Evolutionary conservation across 1,284 basidiomycete genomes (phyloP).

Genomic region (Fomes fomentarius): DNA sequence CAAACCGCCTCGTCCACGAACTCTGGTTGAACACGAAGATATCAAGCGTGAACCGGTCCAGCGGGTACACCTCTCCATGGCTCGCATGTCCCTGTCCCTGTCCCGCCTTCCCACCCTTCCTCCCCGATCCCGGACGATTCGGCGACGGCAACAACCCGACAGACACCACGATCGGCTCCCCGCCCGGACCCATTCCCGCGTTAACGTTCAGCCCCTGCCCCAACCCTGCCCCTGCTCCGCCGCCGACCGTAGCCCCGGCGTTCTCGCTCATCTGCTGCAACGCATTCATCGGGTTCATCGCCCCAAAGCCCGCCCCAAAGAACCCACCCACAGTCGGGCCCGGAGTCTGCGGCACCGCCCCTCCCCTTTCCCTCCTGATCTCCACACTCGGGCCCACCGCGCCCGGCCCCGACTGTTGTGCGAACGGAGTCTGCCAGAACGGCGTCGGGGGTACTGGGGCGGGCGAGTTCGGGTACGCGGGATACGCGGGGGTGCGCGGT

Average conservation of each 20-base stretch:
- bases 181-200: too few relatives aligned
- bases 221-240: too few relatives aligned
- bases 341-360: conserved; percentile 54
- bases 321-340: conserved; percentile 48
- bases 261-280: conserved; percentile 8
- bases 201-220: too few relatives aligned
- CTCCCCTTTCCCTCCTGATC: conserved; percentile 53
- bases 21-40: conserved; percentile 90
- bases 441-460: conserved; percentile 52
- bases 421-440: conserved; percentile 56
- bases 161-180: conserved; percentile 72
- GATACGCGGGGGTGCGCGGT: conserved; percentile 71
- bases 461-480: conserved; percentile 58
- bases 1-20: conserved; percentile 76
- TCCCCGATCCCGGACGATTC: conserved; percentile 23
- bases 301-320: conserved; percentile 11
- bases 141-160: conserved; percentile 60
- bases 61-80: conserved; percentile 54
- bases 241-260: neutral
- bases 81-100: too few relatives aligned
- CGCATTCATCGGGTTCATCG: conserved; percentile 10
- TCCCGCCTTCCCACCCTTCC: conserved; percentile 23
- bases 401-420: conserved; percentile 44
- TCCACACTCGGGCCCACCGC: conserved; percentile 64
- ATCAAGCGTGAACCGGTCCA: conserved; percentile 81